Evolutionary conservation across 2,329 filamentous ascomycete species (phyloP).

Genomic region (Drechslerella dactyloides): DNA sequence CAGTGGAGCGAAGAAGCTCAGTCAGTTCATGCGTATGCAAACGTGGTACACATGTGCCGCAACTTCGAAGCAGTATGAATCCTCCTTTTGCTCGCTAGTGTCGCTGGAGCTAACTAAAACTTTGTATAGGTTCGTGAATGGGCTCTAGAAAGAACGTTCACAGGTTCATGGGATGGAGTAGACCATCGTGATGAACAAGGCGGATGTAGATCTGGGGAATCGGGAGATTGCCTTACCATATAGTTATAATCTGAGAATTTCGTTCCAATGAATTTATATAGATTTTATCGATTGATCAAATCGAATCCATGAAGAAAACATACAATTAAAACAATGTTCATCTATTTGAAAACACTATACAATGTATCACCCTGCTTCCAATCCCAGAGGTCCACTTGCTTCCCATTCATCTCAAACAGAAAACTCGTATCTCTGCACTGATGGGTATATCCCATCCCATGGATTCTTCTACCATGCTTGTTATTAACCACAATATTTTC

Average conservation of each 20-base stretch:
- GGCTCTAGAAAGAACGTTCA: slow-evolving; percentile 20
- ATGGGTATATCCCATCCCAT: slow-evolving; percentile 27
- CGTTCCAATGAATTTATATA: neutral
- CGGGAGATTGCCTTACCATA: slow-evolving; percentile 9
- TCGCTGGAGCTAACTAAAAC: neutral
- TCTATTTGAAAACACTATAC: slow-evolving; percentile 19
- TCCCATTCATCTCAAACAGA: slow-evolving; percentile 20
- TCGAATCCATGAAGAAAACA: neutral
- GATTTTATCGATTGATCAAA: neutral
- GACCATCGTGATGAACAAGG: slow-evolving; percentile 26
- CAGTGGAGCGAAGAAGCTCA: slow-evolving; percentile 20
- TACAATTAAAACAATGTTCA: neutral
- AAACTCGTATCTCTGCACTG: slow-evolving; percentile 24
- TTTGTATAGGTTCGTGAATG: slow-evolving; percentile 14
- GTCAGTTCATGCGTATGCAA: slow-evolving; percentile 18
- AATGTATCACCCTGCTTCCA: slow-evolving; percentile 24
- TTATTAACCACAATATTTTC: slow-evolving; percentile 13
- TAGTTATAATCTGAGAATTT: slow-evolving; percentile 1
- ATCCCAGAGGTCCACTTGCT: slow-evolving; percentile 17
- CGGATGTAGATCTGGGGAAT: slow-evolving; percentile 19
- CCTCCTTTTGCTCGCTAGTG: neutral
- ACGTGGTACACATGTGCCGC: slow-evolving; percentile 19
- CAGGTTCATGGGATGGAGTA: slow-evolving; percentile 17
- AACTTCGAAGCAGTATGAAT: slow-evolving; percentile 18
- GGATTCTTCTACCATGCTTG: slow-evolving; percentile 26